phyloP scores from a whole-genome alignment of 768 basidiomycete genomes.

The Trametes villosa region DNA sequence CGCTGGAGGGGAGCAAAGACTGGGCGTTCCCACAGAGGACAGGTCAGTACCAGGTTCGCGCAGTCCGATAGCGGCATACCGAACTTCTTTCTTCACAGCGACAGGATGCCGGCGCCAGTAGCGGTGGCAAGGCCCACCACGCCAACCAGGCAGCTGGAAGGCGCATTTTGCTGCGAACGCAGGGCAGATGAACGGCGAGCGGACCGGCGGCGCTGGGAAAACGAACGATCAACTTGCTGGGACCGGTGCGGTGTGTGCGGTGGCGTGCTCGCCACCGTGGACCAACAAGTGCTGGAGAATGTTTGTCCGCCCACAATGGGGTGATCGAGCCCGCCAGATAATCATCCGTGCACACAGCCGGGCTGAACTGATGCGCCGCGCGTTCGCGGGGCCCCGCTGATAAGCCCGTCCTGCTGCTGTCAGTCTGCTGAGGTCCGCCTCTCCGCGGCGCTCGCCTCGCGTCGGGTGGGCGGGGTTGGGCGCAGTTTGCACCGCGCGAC shows the following conservation, averaged over 20 bases:
- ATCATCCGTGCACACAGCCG: slow-evolving; percentile 3
- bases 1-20: neutral
- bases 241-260: too few relatives aligned
- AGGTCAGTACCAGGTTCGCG: neutral
- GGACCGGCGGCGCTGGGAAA: neutral
- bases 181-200: neutral
- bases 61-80: neutral
- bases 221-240: neutral
- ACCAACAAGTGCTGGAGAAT: slow-evolving; percentile 18
- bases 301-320: slow-evolving; percentile 6
- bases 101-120: too few relatives aligned
- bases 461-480: too few relatives aligned
- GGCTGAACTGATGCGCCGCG: slow-evolving; percentile 10
- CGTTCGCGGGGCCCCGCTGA: slow-evolving; percentile 12
- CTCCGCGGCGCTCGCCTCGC: too few relatives aligned
- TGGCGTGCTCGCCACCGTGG: slow-evolving; percentile 1
- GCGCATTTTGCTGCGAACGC: neutral
- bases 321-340: neutral
- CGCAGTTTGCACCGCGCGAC: too few relatives aligned
- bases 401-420: too few relatives aligned
- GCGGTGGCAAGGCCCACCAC: neutral
- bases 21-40: slow-evolving; percentile 5
- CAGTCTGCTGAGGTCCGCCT: neutral
- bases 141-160: neutral
- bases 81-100: neutral